Base-by-base conservation (phyloP, 1,284 basidiomycete species). In the Marasmius oreades region DNA sequence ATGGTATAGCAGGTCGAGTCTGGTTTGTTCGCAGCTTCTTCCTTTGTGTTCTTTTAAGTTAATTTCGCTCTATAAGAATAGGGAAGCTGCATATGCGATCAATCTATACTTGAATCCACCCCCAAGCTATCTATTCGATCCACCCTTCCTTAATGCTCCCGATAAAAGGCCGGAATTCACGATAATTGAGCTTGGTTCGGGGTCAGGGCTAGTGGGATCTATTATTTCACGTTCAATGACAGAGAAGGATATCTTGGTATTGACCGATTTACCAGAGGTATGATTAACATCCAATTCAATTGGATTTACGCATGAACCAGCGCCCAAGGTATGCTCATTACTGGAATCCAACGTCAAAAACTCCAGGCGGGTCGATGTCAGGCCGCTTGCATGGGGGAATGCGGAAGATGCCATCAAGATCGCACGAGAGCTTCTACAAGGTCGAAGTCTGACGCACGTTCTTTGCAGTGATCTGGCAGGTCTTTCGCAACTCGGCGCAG, bases 391-490 rank as follows among this genome's bases (percentile, higher is more conserved):
- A 11, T 92, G 90, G 89, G 89, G 89, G 3, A 75, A 77, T 57
- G 46, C 61, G 0, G 62, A 69, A 16, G 76, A 87, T 60, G 77
- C 70, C 3, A 18, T 48, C 12, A 33, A 59, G 16, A 71, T 88
- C 28, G 63, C 69, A 2, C 61, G 65, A 1, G 76, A 80, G 50
- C 69, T 85, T 24, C 64, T 66, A 10, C 44, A 57, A 7, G n/a
- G 44, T 20, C 64, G 64, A 23, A 57, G 59, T 33, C 62, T 86
- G 53, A 86, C 83, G 0, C 84, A 88, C 62, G 77, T 91, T 50
- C 66, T 90, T 23, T 90, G 88, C 66, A 90, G 89, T 63, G 88
- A 91, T 68, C 76, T 92, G 53, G 88, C 88, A 71, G 68, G 81
- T 63, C n/a, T 43, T 58, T 16, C 51, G 37, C 33, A 33, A 22